These are phyloP conservation scores for Mortierella claussenii DNA, from an alignment of 192 early-diverging fungal genomes.

Conservation along the genomic window DNA sequence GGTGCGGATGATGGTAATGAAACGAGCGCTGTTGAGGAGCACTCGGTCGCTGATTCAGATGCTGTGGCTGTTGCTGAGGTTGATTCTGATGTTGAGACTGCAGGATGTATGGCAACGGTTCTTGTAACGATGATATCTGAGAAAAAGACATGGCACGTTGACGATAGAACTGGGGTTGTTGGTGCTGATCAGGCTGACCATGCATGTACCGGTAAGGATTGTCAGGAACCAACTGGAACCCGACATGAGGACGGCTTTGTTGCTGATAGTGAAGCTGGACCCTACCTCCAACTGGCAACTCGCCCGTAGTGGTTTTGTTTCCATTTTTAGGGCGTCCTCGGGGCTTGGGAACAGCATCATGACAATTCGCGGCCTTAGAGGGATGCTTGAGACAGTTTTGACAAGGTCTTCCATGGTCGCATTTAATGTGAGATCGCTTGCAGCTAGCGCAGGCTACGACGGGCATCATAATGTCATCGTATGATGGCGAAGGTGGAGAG, in stretches of 20 bases:
- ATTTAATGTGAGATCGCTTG: constrained; percentile 47
- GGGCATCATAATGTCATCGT: constrained; percentile 27
- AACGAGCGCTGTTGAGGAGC: background rate
- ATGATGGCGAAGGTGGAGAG: constrained; percentile 22
- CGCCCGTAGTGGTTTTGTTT: constrained; percentile 20
- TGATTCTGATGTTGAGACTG: constrained; percentile 13
- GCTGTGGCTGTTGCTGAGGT: constrained; percentile 11
- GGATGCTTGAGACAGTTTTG: constrained; percentile 47
- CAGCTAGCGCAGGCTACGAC: constrained; percentile 42
- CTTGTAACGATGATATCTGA: constrained; percentile 2
- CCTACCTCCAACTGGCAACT: background rate
- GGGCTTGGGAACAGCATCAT: constrained; percentile 44
- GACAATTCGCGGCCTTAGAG: constrained; percentile 26
- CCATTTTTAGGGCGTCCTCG: constrained; percentile 46
- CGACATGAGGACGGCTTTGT: background rate
- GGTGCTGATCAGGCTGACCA: constrained; percentile 13
- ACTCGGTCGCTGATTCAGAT: background rate
- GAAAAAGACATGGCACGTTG: constrained; percentile 14
- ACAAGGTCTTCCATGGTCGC: constrained; percentile 42
- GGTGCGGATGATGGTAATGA: background rate
- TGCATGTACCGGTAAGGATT: background rate
- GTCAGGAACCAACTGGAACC: background rate
- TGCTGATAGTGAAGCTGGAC: background rate
- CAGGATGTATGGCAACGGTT: background rate
- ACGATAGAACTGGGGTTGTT: constrained; percentile 13